Conservation (phyloP, 768 basidiomycete species). For the Paxillus involutus region DNA sequence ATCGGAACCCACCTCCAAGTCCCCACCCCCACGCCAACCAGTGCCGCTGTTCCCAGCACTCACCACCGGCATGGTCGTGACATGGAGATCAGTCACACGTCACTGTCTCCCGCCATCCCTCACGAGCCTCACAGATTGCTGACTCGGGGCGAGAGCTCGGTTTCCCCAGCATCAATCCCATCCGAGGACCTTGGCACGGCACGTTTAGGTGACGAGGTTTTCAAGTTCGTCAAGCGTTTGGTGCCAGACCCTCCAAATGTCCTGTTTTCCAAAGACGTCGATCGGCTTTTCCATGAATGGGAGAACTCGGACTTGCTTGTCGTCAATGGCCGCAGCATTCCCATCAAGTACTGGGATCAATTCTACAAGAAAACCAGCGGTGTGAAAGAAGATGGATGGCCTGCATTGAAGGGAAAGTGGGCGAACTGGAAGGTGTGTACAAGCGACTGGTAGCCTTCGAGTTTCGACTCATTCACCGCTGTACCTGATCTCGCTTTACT, state of each 20-base stretch:
- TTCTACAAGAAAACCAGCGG: not conserved
- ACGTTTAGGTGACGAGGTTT: not conserved
- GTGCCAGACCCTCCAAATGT: not conserved
- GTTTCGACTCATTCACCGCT: no score
- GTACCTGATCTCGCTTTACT: no score
- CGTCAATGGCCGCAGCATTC: not conserved
- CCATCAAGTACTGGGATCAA: conserved; percentile 15
- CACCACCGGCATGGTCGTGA: no score
- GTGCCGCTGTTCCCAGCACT: no score
- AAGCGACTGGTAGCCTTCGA: not conserved
- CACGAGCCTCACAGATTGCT: no score
- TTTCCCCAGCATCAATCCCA: no score
- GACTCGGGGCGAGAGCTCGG: no score
- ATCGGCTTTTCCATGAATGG: not conserved
- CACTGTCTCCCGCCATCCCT: no score
- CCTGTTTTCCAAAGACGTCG: not conserved
- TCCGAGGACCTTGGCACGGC: no score
- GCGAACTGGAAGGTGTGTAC: conserved; percentile 14
- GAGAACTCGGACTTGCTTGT: not conserved
- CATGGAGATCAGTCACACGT: no score
- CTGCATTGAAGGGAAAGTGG: conserved; percentile 10
- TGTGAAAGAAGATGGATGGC: conserved; percentile 8
- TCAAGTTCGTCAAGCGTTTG: not conserved
- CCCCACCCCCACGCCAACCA: no score
- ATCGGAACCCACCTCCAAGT: no score